phyloP scores from a whole-genome alignment of 2,329 filamentous ascomycete genomes.

The Verticillium tricorpus region DNA sequence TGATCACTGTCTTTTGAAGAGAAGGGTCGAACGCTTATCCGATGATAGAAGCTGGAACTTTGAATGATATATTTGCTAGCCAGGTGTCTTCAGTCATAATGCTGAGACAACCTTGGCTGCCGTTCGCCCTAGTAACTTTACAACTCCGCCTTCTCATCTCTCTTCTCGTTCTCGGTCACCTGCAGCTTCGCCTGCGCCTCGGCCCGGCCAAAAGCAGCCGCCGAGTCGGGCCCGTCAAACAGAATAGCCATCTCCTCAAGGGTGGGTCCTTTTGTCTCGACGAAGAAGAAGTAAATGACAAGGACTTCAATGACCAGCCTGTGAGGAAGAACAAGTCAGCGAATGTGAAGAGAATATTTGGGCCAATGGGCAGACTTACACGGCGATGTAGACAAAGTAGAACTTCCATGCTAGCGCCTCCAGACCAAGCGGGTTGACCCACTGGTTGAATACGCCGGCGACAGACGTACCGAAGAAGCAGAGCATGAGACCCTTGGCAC shows the following conservation, averaged over 20 bases:
- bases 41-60: too few relatives aligned
- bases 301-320: conserved; percentile 51
- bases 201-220: conserved; percentile 25
- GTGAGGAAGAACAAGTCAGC: conserved; percentile 46
- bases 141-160: neutral
- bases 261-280: conserved; percentile 60
- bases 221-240: conserved; percentile 58
- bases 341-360: conserved; percentile 42
- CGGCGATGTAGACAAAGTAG: conserved; percentile 7
- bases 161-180: neutral
- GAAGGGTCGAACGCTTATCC: too few relatives aligned
- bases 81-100: too few relatives aligned
- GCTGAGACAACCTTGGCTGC: too few relatives aligned
- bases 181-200: neutral
- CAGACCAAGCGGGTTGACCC: conserved; percentile 52
- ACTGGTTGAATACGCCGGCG: conserved; percentile 48
- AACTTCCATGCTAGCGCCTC: conserved; percentile 22
- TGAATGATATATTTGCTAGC: too few relatives aligned
- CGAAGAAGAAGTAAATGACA: conserved; percentile 51
- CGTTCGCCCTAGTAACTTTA: neutral
- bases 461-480: conserved; percentile 53
- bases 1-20: too few relatives aligned
- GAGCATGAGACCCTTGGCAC: conserved; percentile 49
- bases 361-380: neutral
- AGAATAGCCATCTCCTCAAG: conserved; percentile 64